A percentile compares a stretch with the other conserved stretches of the same genome.
These are phyloP conservation scores for Hypoxylon sp. DNA, from an alignment of 2,329 filamentous ascomycete species.

Conservation along the genomic window DNA sequence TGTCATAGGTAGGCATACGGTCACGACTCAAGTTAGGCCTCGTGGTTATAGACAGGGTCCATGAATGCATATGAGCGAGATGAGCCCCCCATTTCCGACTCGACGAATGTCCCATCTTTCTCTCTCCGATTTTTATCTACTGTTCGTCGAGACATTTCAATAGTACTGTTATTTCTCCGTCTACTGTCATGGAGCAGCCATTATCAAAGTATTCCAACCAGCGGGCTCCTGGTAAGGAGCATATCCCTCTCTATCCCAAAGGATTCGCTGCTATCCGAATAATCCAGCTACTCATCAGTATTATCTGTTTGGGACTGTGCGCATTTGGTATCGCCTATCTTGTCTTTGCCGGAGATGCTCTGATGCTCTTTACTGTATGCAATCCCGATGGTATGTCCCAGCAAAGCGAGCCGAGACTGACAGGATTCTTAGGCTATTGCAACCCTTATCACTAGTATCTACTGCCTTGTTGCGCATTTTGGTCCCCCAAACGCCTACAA, in stretches of 20 bases:
- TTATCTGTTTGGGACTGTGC: slow-evolving; percentile 64
- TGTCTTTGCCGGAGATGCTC: slow-evolving; percentile 48
- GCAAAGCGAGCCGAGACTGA: slow-evolving; percentile 22
- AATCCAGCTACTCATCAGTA: slow-evolving; percentile 62
- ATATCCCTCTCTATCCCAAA: slow-evolving; percentile 63
- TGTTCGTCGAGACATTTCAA: neutral
- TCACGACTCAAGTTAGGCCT: slow-evolving; percentile 13
- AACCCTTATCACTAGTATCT: slow-evolving; percentile 63
- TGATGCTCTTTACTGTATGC: slow-evolving; percentile 61
- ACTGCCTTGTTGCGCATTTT: slow-evolving; percentile 62
- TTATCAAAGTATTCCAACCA: slow-evolving; percentile 52
- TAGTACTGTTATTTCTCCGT: slow-evolving; percentile 1
- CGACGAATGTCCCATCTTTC: neutral
- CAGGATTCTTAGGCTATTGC: slow-evolving; percentile 56
- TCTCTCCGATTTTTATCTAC: slow-evolving; percentile 3
- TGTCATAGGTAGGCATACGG: slow-evolving; percentile 16
- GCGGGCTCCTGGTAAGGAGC: slow-evolving; percentile 60
- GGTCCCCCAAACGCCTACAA: slow-evolving; percentile 63
- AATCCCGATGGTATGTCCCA: slow-evolving; percentile 34
- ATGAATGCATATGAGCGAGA: slow-evolving; percentile 32
- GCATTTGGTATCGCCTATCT: slow-evolving; percentile 61
- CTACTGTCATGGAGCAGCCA: slow-evolving; percentile 36
- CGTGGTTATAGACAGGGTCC: slow-evolving; percentile 11
- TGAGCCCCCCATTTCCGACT: neutral
- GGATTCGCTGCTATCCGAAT: slow-evolving; percentile 63